A percentile compares a stretch with the other conserved stretches of the same genome.
phyloP scores from a whole-genome alignment of 1,139 yeast species.

The Yamadazyma songkhlaensis region DNA sequence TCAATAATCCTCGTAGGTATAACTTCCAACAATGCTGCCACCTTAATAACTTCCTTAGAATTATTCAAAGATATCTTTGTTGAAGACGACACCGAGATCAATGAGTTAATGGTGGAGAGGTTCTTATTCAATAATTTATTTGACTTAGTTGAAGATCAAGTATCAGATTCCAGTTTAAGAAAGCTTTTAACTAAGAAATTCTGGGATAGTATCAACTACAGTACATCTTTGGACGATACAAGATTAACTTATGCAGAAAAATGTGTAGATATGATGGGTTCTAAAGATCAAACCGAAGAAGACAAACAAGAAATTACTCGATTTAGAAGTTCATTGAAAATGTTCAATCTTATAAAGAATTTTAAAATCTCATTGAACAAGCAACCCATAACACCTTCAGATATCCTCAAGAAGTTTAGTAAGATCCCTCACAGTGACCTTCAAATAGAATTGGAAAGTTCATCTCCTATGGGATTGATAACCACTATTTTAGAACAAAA shows the following conservation, averaged over 20 bases:
- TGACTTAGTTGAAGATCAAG: slow-evolving; percentile 22
- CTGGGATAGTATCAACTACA: slow-evolving; percentile 53
- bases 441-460: slow-evolving; percentile 13
- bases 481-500: slow-evolving; percentile 52
- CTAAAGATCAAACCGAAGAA: slow-evolving; percentile 9
- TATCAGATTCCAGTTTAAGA: slow-evolving; percentile 16
- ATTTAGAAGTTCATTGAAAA: slow-evolving; percentile 30
- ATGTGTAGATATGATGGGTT: slow-evolving; percentile 37
- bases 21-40: slow-evolving; percentile 30
- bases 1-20: slow-evolving; percentile 29
- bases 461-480: slow-evolving; percentile 27
- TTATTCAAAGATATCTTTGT: slow-evolving; percentile 26
- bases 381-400: slow-evolving; percentile 25
- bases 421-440: slow-evolving; percentile 15
- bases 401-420: slow-evolving; percentile 24
- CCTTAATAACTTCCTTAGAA: slow-evolving; percentile 21
- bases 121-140: slow-evolving; percentile 38
- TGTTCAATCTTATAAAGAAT: slow-evolving; percentile 26
- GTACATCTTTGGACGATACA: slow-evolving; percentile 47
- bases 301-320: slow-evolving; percentile 16
- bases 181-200: slow-evolving; percentile 34
- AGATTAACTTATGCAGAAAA: slow-evolving; percentile 41
- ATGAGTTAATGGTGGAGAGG: slow-evolving; percentile 34
- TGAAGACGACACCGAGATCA: slow-evolving; percentile 21
- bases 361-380: slow-evolving; percentile 39